Base-by-base conservation (phyloP, 1,284 basidiomycete species). In the Schizophyllum amplum region DNA sequence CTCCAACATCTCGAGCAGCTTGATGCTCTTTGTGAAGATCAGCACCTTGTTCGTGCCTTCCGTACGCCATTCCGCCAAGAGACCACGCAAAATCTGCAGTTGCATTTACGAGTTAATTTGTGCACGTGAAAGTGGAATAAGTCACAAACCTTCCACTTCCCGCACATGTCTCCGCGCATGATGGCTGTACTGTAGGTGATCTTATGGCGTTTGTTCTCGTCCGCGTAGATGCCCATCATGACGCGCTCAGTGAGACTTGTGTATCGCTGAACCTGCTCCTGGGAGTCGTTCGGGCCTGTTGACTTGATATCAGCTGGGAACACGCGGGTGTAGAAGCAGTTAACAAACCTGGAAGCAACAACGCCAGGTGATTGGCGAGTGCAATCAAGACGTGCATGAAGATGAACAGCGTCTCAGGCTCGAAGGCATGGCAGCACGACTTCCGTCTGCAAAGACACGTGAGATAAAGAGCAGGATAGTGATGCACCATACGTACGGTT, bases 1-100 rank as follows among this genome's bases (percentile, higher is more conserved):
- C 54, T 87, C 82, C 33, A 95, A 71, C 78, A 92, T 90, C 9
- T 87, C 83, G 21, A 95, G 73, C 17, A 95, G 72, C 66, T 90
- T 92, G 58, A 91, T 83, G 1, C 88, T 88, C 67, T 91, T 91
- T 2, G 91, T 92, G 70, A 95, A 95, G 55, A 94, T 84, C 23
- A 94, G 74, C 23, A 92, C 86, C 66, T 92, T 92, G 69, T 89
- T 94, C 1, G 75, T 73, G 2, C 60, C 64, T 59, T 87, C 84
- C 62, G 75, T 79, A 49, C 73, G 72, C 88, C 88, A 90, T 57
- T 82, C 79, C 26, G 71, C 74, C 17, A 94, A 72, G 0, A 94
- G 72, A 0, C 76, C 72, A 57, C 85, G 76, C 17, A 94, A 71
- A 0, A 89, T 82, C 86, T 91, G 64, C 1, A 24, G 46, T 33